These are phyloP conservation scores for Wickerhamomyces hampshirensis DNA, from an alignment of 805 yeast genomes.

Conservation along the genomic window DNA sequence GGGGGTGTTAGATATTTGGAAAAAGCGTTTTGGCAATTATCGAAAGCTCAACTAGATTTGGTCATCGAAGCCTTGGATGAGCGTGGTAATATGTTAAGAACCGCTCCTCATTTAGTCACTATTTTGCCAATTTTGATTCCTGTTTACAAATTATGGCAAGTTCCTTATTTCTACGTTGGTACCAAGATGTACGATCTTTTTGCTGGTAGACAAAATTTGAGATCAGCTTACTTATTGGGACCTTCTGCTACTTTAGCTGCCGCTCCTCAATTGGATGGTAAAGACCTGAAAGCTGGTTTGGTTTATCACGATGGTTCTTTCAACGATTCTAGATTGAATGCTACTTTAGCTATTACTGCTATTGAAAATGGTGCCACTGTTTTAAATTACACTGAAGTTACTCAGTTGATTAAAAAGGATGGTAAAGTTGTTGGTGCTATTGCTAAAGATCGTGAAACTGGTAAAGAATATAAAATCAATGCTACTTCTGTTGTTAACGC, in stretches of 20 bases:
- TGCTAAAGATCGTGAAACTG: slow-evolving; percentile 69
- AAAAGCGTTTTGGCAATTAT: slow-evolving; percentile 88
- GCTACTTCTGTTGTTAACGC: slow-evolving; percentile 84
- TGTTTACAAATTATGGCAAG: slow-evolving; percentile 94
- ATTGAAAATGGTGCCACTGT: slow-evolving; percentile 84
- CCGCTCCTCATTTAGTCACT: slow-evolving; percentile 87
- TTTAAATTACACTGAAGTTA: slow-evolving; percentile 80
- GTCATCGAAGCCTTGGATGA: slow-evolving; percentile 88
- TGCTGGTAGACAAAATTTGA: slow-evolving; percentile 85
- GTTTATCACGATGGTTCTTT: slow-evolving; percentile 95
- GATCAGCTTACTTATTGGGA: slow-evolving; percentile 68
- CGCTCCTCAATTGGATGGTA: slow-evolving; percentile 82
- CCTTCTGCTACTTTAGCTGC: slow-evolving; percentile 60
- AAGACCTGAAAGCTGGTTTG: slow-evolving; percentile 79
- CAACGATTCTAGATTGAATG: slow-evolving; percentile 88
- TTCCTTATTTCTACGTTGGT: slow-evolving; percentile 90
- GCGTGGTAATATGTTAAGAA: slow-evolving; percentile 77
- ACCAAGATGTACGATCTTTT: slow-evolving; percentile 88
- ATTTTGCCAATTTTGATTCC: slow-evolving; percentile 93
- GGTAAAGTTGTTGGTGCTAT: slow-evolving; percentile 69
- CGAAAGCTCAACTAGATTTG: slow-evolving; percentile 82
- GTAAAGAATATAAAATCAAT: slow-evolving; percentile 52
- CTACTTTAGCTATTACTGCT: slow-evolving; percentile 83
- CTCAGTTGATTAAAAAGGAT: slow-evolving; percentile 63
- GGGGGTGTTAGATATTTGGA: slow-evolving; percentile 96